These are phyloP conservation scores for Sordariomycetes sp. DNA, from an alignment of 2,329 filamentous ascomycete genomes.

Conservation along the genomic window DNA sequence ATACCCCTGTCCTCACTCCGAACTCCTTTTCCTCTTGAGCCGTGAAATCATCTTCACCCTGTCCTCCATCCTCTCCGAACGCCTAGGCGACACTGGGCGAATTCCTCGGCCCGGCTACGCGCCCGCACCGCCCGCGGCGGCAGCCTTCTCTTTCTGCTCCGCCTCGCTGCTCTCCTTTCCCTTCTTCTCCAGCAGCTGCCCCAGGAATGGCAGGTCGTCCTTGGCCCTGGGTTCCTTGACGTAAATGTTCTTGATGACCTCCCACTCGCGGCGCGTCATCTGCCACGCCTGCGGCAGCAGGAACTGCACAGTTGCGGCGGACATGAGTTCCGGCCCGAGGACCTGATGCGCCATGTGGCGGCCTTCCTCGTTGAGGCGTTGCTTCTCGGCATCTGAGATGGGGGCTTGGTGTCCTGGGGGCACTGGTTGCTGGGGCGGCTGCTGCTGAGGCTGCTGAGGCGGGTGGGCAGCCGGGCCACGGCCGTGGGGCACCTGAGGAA, in stretches of 20 bases:
- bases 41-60: too few species aligned
- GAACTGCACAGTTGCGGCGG: conserved; percentile 58
- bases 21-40: too few species aligned
- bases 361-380: conserved; percentile 38
- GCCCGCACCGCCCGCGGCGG: too few species aligned
- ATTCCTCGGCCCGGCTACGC: too few species aligned
- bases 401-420: too few species aligned
- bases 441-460: conserved; percentile 6
- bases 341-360: conserved; percentile 52
- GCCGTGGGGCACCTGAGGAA: conserved; percentile 18
- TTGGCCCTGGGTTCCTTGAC: conserved; percentile 55
- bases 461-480: conserved; percentile 5
- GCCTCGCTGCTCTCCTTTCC: conserved; percentile 10
- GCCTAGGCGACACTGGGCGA: too few species aligned
- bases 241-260: conserved; percentile 61
- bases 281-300: conserved; percentile 59
- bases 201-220: conserved; percentile 50
- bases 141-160: too few species aligned
- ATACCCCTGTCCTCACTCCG: too few species aligned
- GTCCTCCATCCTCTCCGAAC: too few species aligned
- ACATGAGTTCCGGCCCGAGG: conserved; percentile 50
- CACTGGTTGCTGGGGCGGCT: conserved; percentile 4
- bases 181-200: conserved; percentile 43
- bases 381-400: conserved; percentile 16
- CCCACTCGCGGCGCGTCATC: conserved; percentile 65